phyloP scores from a whole-genome alignment of 2,329 filamentous ascomycete species.

The Davidsoniella eucalypti region DNA sequence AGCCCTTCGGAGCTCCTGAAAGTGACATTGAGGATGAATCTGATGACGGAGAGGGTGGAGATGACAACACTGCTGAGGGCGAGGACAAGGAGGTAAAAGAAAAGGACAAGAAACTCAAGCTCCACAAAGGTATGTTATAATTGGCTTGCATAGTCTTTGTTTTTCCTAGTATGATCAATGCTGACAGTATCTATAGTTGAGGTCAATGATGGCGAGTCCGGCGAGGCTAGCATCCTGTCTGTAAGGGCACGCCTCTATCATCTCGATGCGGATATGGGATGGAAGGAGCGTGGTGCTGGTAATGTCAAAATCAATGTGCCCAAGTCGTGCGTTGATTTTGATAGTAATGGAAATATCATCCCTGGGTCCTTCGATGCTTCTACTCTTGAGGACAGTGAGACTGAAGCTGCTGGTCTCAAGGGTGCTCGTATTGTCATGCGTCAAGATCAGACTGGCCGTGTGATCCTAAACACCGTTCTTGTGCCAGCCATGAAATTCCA shows the following conservation, averaged over 20 bases:
- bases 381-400: conserved; percentile 20
- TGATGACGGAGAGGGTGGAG: conserved; percentile 24
- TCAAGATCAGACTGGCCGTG: conserved; percentile 72
- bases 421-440: conserved; percentile 70
- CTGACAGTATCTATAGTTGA: conserved; percentile 28
- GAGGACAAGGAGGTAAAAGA: conserved; percentile 35
- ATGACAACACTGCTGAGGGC: conserved; percentile 32
- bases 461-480: conserved; percentile 73
- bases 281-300: conserved; percentile 81
- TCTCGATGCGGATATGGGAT: conserved; percentile 53
- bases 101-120: conserved; percentile 43
- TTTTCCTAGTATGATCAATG: not conserved
- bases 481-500: conserved; percentile 67
- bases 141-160: not conserved
- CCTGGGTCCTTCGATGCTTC: conserved; percentile 40
- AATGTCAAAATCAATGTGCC: conserved; percentile 72
- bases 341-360: conserved; percentile 33
- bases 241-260: conserved; percentile 74
- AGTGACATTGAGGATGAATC: conserved; percentile 40
- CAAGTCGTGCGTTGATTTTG: conserved; percentile 36
- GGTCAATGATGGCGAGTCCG: conserved; percentile 75
- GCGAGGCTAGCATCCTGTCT: conserved; percentile 58
- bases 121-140: conserved; percentile 48
- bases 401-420: conserved; percentile 20
- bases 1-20: conserved; percentile 62